phyloP scores from a whole-genome alignment of 2,329 filamentous ascomycete genomes.

The Trichoderma citrinoviride region DNA sequence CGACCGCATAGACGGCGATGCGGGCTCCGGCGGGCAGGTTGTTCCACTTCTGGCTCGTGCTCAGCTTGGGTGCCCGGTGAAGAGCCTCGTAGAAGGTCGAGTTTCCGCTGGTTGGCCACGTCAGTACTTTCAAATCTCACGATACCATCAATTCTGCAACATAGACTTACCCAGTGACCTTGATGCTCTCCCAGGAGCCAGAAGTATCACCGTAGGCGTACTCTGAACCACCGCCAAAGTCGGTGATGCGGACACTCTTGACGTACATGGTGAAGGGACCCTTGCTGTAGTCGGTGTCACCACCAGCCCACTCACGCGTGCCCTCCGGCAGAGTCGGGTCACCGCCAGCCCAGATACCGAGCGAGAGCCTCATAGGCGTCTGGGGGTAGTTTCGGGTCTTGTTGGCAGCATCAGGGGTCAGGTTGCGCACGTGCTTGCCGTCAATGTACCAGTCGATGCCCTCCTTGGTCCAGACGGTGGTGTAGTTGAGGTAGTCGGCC shows the following conservation, averaged over 20 bases:
- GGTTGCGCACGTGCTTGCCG: slow-evolving; percentile 59
- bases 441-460: slow-evolving; percentile 69
- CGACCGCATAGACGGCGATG: slow-evolving; percentile 51
- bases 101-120: slow-evolving; percentile 47
- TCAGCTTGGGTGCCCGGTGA: slow-evolving; percentile 39
- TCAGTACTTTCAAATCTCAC: slow-evolving; percentile 24
- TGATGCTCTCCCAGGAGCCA: slow-evolving; percentile 64
- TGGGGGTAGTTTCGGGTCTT: slow-evolving; percentile 67
- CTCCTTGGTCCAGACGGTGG: slow-evolving; percentile 68
- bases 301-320: slow-evolving; percentile 69
- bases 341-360: slow-evolving; percentile 66
- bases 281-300: slow-evolving; percentile 61
- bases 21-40: slow-evolving; percentile 50
- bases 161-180: slow-evolving; percentile 49
- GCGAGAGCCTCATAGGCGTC: slow-evolving; percentile 68
- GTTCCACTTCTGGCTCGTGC: slow-evolving; percentile 53
- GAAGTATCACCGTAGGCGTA: slow-evolving; percentile 63
- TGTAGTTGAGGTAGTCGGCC: slow-evolving; percentile 70
- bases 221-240: slow-evolving; percentile 60
- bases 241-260: slow-evolving; percentile 55
- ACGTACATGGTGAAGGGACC: slow-evolving; percentile 74
- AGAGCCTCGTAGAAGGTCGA: slow-evolving; percentile 53
- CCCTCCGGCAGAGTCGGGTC: slow-evolving; percentile 53
- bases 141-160: neutral
- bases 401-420: slow-evolving; percentile 60